These are phyloP conservation scores for Talaromyces pinophilus DNA, from an alignment of 2,329 filamentous ascomycete species.

Conservation along the genomic window DNA sequence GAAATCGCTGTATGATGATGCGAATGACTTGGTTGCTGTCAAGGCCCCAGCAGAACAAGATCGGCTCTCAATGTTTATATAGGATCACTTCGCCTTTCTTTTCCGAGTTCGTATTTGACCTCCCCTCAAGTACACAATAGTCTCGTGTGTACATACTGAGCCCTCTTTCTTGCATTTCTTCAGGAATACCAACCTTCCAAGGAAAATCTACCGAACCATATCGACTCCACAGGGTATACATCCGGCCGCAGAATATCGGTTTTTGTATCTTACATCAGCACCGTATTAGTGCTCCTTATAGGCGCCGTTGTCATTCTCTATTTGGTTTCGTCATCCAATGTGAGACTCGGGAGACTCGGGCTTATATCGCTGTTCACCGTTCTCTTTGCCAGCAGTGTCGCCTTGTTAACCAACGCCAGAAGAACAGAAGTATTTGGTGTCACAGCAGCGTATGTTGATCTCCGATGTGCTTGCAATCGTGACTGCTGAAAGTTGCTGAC, in stretches of 20 bases:
- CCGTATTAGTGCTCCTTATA: neutral
- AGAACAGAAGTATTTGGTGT: neutral
- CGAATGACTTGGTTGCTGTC: neutral
- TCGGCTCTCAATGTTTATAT: neutral
- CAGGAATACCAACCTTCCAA: neutral
- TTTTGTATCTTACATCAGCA: neutral
- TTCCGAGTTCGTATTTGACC: neutral
- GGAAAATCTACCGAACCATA: neutral
- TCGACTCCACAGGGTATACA: neutral
- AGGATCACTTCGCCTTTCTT: neutral
- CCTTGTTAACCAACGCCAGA: neutral
- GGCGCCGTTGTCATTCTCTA: neutral
- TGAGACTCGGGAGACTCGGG: neutral
- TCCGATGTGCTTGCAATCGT: neutral
- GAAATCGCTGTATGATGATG: neutral
- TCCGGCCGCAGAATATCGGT: neutral
- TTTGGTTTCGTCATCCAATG: neutral
- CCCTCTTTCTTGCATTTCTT: neutral
- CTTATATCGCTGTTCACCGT: neutral
- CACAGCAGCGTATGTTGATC: neutral
- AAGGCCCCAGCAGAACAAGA: neutral
- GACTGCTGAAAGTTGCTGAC: neutral
- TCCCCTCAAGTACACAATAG: neutral
- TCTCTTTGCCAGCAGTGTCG: neutral
- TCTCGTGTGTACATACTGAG: neutral